Conservation (phyloP, 495 filamentous ascomycete species). For the Trichoderma gamsii region DNA sequence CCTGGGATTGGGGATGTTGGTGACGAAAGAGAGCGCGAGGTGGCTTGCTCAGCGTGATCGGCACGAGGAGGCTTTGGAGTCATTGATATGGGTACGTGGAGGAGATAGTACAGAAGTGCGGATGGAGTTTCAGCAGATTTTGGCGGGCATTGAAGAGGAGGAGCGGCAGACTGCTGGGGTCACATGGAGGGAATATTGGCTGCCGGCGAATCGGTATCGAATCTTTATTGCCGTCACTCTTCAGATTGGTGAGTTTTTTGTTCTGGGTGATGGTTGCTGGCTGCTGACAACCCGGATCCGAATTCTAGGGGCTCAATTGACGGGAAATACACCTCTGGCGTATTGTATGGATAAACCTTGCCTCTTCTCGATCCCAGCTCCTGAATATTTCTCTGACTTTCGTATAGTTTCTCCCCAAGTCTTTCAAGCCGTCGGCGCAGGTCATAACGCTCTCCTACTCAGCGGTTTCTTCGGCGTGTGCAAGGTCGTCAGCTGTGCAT, state of each 20-base stretch:
- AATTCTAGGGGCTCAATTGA: slow-evolving; percentile 37
- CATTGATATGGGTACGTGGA: slow-evolving; percentile 42
- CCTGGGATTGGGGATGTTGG: slow-evolving; percentile 39
- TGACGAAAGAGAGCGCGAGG: slow-evolving; percentile 40
- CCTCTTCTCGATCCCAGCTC: neutral
- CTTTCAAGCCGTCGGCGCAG: slow-evolving; percentile 41
- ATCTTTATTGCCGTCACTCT: slow-evolving; percentile 37
- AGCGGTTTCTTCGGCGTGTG: slow-evolving; percentile 45
- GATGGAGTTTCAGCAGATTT: slow-evolving; percentile 44
- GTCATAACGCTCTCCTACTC: slow-evolving; percentile 38
- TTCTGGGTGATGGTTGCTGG: neutral
- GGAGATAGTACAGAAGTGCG: slow-evolving; percentile 34
- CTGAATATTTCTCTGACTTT: slow-evolving; percentile 17
- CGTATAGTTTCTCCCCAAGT: slow-evolving; percentile 35
- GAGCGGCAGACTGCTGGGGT: slow-evolving; percentile 38
- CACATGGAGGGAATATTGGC: slow-evolving; percentile 38
- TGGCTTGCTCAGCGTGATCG: slow-evolving; percentile 43
- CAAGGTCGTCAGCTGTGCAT: slow-evolving; percentile 40
- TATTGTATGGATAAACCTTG: slow-evolving; percentile 29
- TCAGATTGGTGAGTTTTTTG: slow-evolving; percentile 25
- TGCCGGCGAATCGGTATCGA: slow-evolving; percentile 41
- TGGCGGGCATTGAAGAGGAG: slow-evolving; percentile 39
- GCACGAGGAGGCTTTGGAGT: slow-evolving; percentile 40
- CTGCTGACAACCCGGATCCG: neutral
- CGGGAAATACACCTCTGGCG: slow-evolving; percentile 44